A percentile compares a stretch with the other conserved stretches of the same genome.
Evolutionary conservation across 2,329 filamentous ascomycete genomes (phyloP).

Genomic region (Didymella pinodella): DNA sequence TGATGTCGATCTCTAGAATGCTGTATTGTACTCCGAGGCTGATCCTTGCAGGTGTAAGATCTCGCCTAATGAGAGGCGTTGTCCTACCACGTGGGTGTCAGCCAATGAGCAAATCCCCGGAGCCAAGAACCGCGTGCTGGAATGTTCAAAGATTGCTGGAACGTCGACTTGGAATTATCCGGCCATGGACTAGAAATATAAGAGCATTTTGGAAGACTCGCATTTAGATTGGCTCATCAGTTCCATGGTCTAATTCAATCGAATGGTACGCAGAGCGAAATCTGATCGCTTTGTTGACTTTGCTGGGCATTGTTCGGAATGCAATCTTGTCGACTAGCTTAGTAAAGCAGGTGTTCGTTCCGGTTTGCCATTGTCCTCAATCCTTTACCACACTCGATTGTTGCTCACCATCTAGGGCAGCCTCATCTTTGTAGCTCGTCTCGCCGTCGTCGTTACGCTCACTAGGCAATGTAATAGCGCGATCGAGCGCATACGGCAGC

Average conservation of each 20-base stretch:
- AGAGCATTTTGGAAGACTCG: not conserved
- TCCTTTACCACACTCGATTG: not conserved
- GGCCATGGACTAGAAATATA: not conserved
- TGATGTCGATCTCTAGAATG: constrained; percentile 1
- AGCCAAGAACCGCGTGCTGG: not conserved
- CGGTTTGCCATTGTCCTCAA: not conserved
- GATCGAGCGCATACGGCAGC: constrained; percentile 62
- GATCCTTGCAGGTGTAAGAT: constrained; percentile 10
- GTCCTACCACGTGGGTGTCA: constrained; percentile 4
- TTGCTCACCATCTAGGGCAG: not conserved
- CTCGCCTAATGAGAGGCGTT: constrained; percentile 20
- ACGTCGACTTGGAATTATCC: not conserved
- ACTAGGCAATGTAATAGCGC: constrained; percentile 49
- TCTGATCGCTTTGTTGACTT: not conserved
- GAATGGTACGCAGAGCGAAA: not conserved
- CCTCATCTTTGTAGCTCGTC: constrained; percentile 2
- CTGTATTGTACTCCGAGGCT: not conserved
- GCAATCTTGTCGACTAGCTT: not conserved
- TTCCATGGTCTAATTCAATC: not conserved
- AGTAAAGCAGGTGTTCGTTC: not conserved
- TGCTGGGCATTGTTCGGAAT: not conserved
- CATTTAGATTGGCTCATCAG: not conserved
- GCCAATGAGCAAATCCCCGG: not conserved
- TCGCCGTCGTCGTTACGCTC: constrained; percentile 4
- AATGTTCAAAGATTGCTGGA: not conserved